Conservation (phyloP, 2,329 filamentous ascomycete genomes). For the Microdochium nivale region DNA sequence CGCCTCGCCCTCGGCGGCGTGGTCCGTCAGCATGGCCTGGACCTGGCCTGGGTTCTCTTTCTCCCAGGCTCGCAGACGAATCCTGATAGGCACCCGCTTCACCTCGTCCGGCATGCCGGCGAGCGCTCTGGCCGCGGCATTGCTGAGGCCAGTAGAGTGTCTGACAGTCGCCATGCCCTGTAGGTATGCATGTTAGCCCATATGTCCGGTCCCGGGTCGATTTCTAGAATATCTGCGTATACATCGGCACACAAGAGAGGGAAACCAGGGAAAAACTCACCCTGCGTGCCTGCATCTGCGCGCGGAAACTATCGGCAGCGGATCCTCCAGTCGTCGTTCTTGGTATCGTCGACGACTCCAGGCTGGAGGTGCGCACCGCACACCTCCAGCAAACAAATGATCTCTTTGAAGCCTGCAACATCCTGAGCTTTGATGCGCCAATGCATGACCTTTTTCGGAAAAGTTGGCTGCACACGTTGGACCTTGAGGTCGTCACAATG, state of each 20-base stretch:
- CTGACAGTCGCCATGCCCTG: not conserved
- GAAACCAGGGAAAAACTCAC: not conserved
- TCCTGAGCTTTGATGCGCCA: constrained; percentile 3
- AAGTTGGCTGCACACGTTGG: too few relatives aligned
- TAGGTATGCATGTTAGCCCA: not conserved
- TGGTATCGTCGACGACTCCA: not conserved
- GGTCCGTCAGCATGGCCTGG: constrained; percentile 17
- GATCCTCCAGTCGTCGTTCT: not conserved
- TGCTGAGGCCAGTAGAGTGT: not conserved
- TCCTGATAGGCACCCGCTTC: constrained; percentile 22
- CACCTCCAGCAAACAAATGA: constrained; percentile 23
- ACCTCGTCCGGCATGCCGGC: not conserved
- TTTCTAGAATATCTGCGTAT: too few relatives aligned
- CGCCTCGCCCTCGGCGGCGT: constrained; percentile 14
- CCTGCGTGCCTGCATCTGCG: not conserved
- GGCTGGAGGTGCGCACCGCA: constrained; percentile 5
- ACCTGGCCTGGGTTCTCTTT: constrained; percentile 20
- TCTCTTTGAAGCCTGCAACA: constrained; percentile 17
- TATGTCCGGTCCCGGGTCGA: too few relatives aligned
- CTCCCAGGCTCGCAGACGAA: constrained; percentile 33
- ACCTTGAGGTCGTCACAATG: not conserved
- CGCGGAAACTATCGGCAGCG: not conserved
- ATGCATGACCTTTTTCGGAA: not conserved
- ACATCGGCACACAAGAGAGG: not conserved
- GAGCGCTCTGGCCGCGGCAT: not conserved